Conservation (phyloP, 2,329 filamentous ascomycete species). For the Fusarium caatingaense region DNA sequence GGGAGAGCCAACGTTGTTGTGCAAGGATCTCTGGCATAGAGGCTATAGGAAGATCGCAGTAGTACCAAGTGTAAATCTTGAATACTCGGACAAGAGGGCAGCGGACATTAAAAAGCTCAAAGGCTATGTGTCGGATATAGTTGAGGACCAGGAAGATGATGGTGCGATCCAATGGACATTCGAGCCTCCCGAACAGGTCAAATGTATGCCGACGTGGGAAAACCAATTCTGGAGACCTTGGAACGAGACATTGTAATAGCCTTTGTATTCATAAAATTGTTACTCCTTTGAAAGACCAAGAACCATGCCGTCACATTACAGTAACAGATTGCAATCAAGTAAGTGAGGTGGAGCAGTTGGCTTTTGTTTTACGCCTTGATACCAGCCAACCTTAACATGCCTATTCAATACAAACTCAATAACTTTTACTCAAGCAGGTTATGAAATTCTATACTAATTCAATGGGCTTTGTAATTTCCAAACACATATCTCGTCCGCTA, state of each 20-base stretch:
- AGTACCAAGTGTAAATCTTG: constrained; percentile 66
- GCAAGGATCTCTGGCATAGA: constrained; percentile 66
- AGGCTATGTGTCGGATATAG: constrained; percentile 59
- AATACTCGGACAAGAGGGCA: constrained; percentile 61
- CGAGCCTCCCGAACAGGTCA: constrained; percentile 59
- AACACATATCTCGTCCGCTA: no score
- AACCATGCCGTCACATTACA: background rate
- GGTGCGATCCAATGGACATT: constrained; percentile 56
- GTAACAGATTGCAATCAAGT: no score
- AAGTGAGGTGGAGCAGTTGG: no score
- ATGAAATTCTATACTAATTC: no score
- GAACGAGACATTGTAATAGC: constrained; percentile 34
- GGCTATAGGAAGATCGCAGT: constrained; percentile 66
- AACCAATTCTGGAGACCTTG: constrained; percentile 58
- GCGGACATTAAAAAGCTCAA: constrained; percentile 61
- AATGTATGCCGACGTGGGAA: constrained; percentile 59
- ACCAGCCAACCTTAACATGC: no score
- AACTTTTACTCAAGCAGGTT: no score
- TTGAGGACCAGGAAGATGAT: constrained; percentile 42
- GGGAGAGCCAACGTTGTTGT: constrained; percentile 67
- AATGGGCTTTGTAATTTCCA: no score
- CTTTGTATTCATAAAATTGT: background rate
- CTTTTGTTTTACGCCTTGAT: no score
- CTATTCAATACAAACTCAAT: no score
- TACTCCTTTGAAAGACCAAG: background rate